These are phyloP conservation scores for Alternaria tenuissima DNA, from an alignment of 2,329 filamentous ascomycete genomes.

Conservation along the genomic window DNA sequence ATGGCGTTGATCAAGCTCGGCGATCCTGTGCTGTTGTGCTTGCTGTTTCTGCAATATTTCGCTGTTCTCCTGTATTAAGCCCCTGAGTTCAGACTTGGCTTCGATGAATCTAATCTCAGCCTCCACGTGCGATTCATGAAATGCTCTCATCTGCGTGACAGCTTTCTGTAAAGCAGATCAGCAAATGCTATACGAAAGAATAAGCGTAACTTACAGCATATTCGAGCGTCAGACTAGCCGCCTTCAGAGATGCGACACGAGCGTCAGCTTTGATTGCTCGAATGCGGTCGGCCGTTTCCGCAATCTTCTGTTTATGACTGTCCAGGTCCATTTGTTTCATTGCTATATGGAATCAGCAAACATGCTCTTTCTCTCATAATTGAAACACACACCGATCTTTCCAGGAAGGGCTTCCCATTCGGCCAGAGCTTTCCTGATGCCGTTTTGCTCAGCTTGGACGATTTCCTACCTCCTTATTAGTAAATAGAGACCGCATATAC, in stretches of 20 bases:
- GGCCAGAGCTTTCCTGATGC: slow-evolving; percentile 71
- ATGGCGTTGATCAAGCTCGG: slow-evolving; percentile 25
- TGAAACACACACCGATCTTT: slow-evolving; percentile 68
- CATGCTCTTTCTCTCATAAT: neutral
- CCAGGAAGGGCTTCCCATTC: slow-evolving; percentile 73
- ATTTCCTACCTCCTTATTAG: slow-evolving; percentile 24
- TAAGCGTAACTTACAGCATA: slow-evolving; percentile 59
- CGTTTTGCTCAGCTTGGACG: slow-evolving; percentile 69
- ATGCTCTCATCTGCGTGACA: slow-evolving; percentile 68
- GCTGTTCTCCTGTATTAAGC: slow-evolving; percentile 70
- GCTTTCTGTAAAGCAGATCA: slow-evolving; percentile 56
- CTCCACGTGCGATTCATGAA: slow-evolving; percentile 72
- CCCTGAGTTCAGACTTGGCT: slow-evolving; percentile 79
- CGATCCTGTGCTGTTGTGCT: slow-evolving; percentile 27
- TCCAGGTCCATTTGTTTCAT: slow-evolving; percentile 58
- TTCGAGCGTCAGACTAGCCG: slow-evolving; percentile 56
- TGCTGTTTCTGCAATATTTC: slow-evolving; percentile 46
- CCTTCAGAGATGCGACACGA: slow-evolving; percentile 51
- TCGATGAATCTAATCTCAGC: slow-evolving; percentile 77
- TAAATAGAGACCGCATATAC: neutral
- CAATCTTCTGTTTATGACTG: slow-evolving; percentile 51
- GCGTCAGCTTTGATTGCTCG: slow-evolving; percentile 55
- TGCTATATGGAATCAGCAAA: slow-evolving; percentile 46
- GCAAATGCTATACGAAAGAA: no score
- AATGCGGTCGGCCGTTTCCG: slow-evolving; percentile 58